Evolutionary conservation across 179 eudicot genomes (phyloP), one percentile per base, ranked within the genome.

Genomic region (Vitellaria paradoxa): DNA sequence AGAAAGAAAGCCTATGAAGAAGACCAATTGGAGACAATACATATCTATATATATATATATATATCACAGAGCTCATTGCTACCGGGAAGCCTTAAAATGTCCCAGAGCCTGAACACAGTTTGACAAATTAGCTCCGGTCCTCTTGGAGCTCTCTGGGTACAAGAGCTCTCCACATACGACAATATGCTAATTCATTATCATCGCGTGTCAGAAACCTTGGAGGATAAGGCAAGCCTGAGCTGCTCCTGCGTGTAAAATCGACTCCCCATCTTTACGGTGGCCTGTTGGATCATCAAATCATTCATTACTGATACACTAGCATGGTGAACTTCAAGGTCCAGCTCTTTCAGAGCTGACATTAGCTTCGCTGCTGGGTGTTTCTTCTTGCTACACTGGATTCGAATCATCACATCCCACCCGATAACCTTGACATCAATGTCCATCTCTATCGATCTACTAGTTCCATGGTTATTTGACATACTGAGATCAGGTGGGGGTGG

Each of bases 221-320:
- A 76, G 20, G 77, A 76, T 30, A 93, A 81, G 14, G 82, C 80
- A 76, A 77, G 66, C 66, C 86, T 78, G 0, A 93, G 93, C 81
- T 93, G 94, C 0, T 93, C 97, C 67, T 88, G 92, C 12, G 90
- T 86, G 82, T 85, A 93, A 75, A 84, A 81, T 46, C 90, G 75
- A 47, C 79, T 86, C 12, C 85, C 88, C 98, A 93, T 90, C 75
- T 86, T 92, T 47, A 92, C 95, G 0, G 92, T 90, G 0, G 94
- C 91, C 71, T 93, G 98, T 65, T 90, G 98, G 68, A 93, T 89
- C 98, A 93, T 93, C 88, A 89, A 76, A 18, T 93, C 98, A 23
- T 92, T 90, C 50, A 93, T 91, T 2, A 91, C 98, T 0, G 94
- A 89, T 0, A 93, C 89, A 56, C 93, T 90, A 0, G 97, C 97